Base-by-base conservation (phyloP, 768 basidiomycete genomes). In the Podaxis carcinomalis region DNA sequence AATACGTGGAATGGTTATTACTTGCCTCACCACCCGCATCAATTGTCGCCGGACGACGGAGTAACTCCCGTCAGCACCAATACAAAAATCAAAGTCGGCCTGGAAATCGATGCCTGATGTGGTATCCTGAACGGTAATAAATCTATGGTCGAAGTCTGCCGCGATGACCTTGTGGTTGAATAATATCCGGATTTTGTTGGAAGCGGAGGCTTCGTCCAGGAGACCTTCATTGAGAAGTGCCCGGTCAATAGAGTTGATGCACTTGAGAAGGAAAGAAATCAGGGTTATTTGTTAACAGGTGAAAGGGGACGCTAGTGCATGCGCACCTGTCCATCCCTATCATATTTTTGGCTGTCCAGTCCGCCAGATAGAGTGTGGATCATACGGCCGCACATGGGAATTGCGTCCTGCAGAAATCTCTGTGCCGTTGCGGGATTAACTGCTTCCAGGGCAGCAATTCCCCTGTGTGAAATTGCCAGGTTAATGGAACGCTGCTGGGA, bases 351-450 rank as follows among this genome's bases (percentile, higher is more conserved):
- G 67, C 93, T 93, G 68, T 92, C 85, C 65, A 84, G 79, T 66
- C 82, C 81, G 61, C 92, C 90, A 66, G 84, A 77, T 63, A 72
- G 69, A 68, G 86, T 84, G 77, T 98, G 96, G 65, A 98, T 93
- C 93, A 98, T 96, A 54, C 96, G 83, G 47, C 94, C 95, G 67
- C 82, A 86, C 94, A 98, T 95, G 66, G 95, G 95, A 74, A 98
- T 95, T 42, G 88, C 89, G 32, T 85, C 80, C 66, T 86, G 76
- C 67, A 96, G 73, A 69, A 95, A 89, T 63, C 86, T 80, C 57
- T 84, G 79, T 25, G 90, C 85, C 64, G 85, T 77, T 39, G 78
- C 81, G 44, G 85, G 78, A 75, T 95, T 90, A 64, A 99, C 83
- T 57, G 87, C 85, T 67, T 88, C 81, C 50, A 98, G 78, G 47